phyloP scores from a whole-genome alignment of 495 filamentous ascomycete genomes.

The Cairneyella variabilis region DNA sequence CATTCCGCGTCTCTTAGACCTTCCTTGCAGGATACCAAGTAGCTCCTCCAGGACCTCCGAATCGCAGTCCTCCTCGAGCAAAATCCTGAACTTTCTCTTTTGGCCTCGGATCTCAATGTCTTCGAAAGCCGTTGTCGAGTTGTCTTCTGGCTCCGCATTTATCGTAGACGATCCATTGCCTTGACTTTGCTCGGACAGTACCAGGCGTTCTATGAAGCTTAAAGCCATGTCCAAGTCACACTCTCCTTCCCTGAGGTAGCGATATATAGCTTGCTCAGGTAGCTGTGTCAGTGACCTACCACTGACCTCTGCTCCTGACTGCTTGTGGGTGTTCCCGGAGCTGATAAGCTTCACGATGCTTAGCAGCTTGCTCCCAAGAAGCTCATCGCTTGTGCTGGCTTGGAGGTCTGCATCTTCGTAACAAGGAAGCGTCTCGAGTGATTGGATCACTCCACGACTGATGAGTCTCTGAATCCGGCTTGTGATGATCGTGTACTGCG shows the following conservation, averaged over 20 bases:
- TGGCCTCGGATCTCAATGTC: constrained; percentile 2
- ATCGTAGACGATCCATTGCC: not conserved
- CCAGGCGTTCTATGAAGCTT: constrained; percentile 5
- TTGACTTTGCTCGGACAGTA: constrained; percentile 8
- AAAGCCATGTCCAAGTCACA: constrained; percentile 19
- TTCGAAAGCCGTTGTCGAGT: not conserved
- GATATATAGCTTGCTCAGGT: constrained; percentile 17
- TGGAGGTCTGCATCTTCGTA: constrained; percentile 12
- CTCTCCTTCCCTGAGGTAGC: constrained; percentile 11
- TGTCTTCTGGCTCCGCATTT: not conserved
- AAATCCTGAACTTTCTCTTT: constrained; percentile 3
- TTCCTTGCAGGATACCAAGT: not conserved
- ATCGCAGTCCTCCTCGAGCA: constrained; percentile 1
- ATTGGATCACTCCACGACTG: constrained; percentile 4
- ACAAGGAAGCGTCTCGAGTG: constrained; percentile 9
- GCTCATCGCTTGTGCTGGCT: not conserved
- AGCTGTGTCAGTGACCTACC: constrained; percentile 19
- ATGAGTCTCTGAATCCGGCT: constrained; percentile 18
- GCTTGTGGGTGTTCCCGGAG: not conserved
- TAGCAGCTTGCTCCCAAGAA: constrained; percentile 9
- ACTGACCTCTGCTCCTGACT: constrained; percentile 11
- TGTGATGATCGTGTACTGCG: constrained; percentile 43
- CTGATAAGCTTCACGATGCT: constrained; percentile 6
- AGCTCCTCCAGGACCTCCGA: constrained; percentile 1
- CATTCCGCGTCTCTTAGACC: not conserved